Evolutionary conservation across 2,329 filamentous ascomycete genomes (phyloP), one percentile per base, ranked within the genome.

Genomic region (Aciculosporium take): DNA sequence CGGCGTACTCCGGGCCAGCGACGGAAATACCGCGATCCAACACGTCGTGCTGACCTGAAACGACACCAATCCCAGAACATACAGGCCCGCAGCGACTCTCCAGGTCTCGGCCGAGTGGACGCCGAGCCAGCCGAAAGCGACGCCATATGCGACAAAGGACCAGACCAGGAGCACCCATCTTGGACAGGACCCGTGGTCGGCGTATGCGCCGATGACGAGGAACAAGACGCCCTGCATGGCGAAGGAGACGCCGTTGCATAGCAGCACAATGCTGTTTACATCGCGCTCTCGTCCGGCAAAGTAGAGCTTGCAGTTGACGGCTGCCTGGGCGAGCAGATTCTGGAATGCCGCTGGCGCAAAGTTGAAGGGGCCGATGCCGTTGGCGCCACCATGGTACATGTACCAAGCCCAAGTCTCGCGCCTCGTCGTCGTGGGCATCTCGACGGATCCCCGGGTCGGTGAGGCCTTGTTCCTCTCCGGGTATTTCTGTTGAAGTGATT

Each of bases 41-140:
- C 80, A 82, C 0, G 78, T 81, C 38, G 81, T 60, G 0, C 74
- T 78, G 2, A 78, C 71, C 56, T 81, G 77, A 49, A 81, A 82
- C 1, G 71, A 70, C 46, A 82, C 76, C 33, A 81, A 55, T 2
- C 77, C 78, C 12, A 81, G 68, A 42, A 82, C 77, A 53, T 83
- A 83, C 15, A 84, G 55, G 0, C 69, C 78, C 0, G 73, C 66
- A 0, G 64, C 79, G 10, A 68, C 60, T 36, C 70, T 64, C 79
- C 79, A 83, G 52, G 77, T 64, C 3, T 66, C 62, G 13, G 68
- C 57, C 0, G 66, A 69, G 44, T 80, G 74, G 0, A 82, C 75
- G 20, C 76, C 77, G 2, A 83, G 56, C 76, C 77, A 83, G 39
- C 67, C 77, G 47, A 82, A 82, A 2, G 76, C 78, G 46, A 79